Base-by-base conservation (phyloP, 2,329 filamentous ascomycete species). In the Verticillium klebahnii region DNA sequence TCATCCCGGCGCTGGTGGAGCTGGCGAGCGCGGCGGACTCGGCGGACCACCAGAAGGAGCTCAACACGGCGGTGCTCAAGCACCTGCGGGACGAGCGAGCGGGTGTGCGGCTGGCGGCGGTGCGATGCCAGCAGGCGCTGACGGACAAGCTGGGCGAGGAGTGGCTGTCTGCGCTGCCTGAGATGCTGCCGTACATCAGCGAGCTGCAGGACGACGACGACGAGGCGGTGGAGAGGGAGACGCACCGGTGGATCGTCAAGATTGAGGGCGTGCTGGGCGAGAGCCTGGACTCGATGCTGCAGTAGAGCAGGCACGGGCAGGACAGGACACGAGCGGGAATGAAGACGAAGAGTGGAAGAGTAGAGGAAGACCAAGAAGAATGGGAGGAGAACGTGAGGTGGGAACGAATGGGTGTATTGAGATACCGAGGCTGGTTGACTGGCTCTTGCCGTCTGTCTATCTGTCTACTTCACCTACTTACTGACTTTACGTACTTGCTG, bases 121-220 rank as follows among this genome's bases (percentile, higher is more conserved):
- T 99, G 39, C 88, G 88, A 75, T 89, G 89, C 67, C 87, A 98
- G 78, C 89, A 93, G 72, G 85, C 84, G 15, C 80, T 98, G 65
- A 96, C 93, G 14, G 87, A 90, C 67, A 82, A 86, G 57, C 77
- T 98, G 31, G 93, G 93, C 63, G 93, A 98, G 74, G 95, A 99
- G 72, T 99, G 95, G 95, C 78, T 99, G 63, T 85, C 88, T 1
- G 85, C 96, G 79, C 75, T 98, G 72, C 92, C 94, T 0, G 95
- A 99, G 83, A 98, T 97, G 90, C 78, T 99, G 73, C 94, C 96
- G 23, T 92, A 94, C 66, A 97, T 99, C 69, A 96, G 92, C 70
- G 95, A 99, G 79, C 75, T 97, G 70, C 90, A 97, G 78, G 95
- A 99, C 72, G 95, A 99, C 73, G 95, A 98, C 68, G 93, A 98